Percentiles rank a stretch among this genome's conserved stretches.
Evolutionary conservation across 805 yeast genomes (phyloP).

Genomic region (Blastobotrys terrestris): DNA sequence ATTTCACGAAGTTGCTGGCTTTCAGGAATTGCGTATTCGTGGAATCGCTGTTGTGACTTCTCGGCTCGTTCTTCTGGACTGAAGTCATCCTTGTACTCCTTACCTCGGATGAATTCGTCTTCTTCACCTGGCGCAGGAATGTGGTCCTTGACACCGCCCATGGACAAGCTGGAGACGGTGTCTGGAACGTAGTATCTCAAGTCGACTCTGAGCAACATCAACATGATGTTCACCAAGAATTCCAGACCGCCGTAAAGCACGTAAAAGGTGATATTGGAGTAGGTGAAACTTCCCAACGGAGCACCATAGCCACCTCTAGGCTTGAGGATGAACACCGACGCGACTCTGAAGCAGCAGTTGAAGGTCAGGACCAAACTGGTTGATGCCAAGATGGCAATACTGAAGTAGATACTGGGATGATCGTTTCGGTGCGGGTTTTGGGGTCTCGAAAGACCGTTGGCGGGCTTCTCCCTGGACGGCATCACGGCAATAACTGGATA

Average conservation of each 20-base stretch:
- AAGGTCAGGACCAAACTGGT: conserved; percentile 21
- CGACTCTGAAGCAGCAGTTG: conserved; percentile 30
- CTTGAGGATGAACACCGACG: conserved; percentile 23
- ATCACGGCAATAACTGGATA: conserved; percentile 4
- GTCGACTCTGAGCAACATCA: conserved; percentile 61
- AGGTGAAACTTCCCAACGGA: conserved; percentile 38
- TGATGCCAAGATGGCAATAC: conserved; percentile 25
- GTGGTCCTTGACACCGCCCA: background rate
- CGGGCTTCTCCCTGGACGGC: background rate
- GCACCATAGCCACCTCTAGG: conserved; percentile 15
- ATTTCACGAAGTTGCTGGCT: background rate
- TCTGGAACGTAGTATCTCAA: conserved; percentile 70
- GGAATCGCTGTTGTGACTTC: background rate
- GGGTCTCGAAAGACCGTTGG: conserved; percentile 16
- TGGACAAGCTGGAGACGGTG: background rate
- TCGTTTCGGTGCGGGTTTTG: conserved; percentile 35
- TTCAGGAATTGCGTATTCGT: background rate
- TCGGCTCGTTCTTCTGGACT: background rate
- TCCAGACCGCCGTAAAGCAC: conserved; percentile 66
- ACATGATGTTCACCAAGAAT: conserved; percentile 47
- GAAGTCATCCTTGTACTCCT: background rate
- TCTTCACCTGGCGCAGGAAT: background rate
- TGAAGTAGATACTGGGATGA: background rate
- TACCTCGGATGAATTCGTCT: background rate
- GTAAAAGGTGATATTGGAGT: conserved; percentile 57